Evolutionary conservation across 257 asterid species (phyloP), one percentile per base, ranked within the genome.

Genomic region (Solanum sejunctum): DNA sequence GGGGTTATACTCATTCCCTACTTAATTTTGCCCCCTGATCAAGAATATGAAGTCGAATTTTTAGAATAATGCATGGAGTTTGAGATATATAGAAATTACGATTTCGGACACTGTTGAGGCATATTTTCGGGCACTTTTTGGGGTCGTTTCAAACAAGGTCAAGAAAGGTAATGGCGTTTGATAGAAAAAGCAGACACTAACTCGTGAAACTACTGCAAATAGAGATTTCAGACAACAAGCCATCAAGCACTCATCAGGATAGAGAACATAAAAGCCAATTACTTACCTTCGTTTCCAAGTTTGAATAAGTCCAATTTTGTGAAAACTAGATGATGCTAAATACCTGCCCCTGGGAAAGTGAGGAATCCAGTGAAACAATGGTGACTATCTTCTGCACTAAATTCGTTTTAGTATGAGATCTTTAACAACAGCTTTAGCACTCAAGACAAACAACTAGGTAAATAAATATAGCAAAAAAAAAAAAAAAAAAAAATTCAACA

Each of bases 261-360:
- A 51, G 47, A 51, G 82, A 15, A 26, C 47, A 51, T 77, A 51
- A 77, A 77, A 13, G 21, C 17, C 63, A 77, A 77, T 23, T 51
- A 23, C 45, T 77, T 90, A 95, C 98, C 97, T 93, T 89, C 36
- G 94, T 91, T 87, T 91, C 91, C 85, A 84, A 86, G 75, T 87
- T 91, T 69, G 97, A 89, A 89, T 88, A 93, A 75, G 96, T 95
- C 95, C 97, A 92, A 84, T 83, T 86, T 8, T 97, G 98, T 43
- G 92, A 91, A 89, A 93, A 91, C 69, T 94, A 95, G 85, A 85
- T 91, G 84, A 94, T 94, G 85, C 95, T 94, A 84, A 93, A 93
- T 70, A 91, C 96, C 91, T 94, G 97, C 85, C 93, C 97, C 87
- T 90, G 94, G 41, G 97, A 91, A 58, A 94, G 93, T 13, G 97